phyloP scores from a whole-genome alignment of 352 stramenopile species.

The Phytophthora pisi region DNA sequence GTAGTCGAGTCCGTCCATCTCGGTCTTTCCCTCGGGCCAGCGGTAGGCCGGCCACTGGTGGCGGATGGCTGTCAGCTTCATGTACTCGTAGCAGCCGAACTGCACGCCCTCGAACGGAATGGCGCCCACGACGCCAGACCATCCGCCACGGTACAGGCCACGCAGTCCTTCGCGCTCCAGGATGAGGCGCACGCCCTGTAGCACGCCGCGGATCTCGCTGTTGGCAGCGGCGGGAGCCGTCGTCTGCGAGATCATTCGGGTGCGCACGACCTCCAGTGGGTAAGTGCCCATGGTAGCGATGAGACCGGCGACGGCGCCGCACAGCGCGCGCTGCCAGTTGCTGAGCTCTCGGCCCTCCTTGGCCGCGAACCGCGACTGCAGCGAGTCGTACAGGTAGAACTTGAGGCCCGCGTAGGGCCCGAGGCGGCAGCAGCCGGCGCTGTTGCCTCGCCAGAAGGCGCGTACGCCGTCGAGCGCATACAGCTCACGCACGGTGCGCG shows the following conservation, averaged over 20 bases:
- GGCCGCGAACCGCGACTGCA: conserved; percentile 52
- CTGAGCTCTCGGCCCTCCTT: conserved; percentile 38
- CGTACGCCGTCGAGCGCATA: conserved; percentile 71
- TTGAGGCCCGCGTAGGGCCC: conserved; percentile 81
- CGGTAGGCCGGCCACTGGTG: conserved; percentile 64
- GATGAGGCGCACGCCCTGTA: conserved; percentile 67
- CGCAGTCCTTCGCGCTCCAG: conserved; percentile 63
- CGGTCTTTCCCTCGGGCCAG: conserved; percentile 66
- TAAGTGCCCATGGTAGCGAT: conserved; percentile 80
- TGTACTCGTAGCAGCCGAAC: conserved; percentile 86
- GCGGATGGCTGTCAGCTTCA: conserved; percentile 57
- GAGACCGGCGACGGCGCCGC: conserved; percentile 64
- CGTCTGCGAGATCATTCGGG: conserved; percentile 78
- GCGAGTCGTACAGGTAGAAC: conserved; percentile 80
- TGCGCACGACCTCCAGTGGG: conserved; percentile 83
- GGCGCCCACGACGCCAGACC: conserved; percentile 65
- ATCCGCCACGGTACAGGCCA: conserved; percentile 75
- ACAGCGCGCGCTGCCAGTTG: conserved; percentile 60
- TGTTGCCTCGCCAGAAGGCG: conserved; percentile 84
- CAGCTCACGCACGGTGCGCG: conserved; percentile 55
- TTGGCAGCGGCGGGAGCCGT: conserved; percentile 32
- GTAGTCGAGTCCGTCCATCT: conserved; percentile 78
- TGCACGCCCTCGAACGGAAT: conserved; percentile 86
- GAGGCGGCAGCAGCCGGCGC: conserved; percentile 75
- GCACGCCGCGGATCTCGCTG: conserved; percentile 59